Evolutionary conservation across 2,329 filamentous ascomycete genomes (phyloP).

Genomic region (Exophiala xenobiotica): DNA sequence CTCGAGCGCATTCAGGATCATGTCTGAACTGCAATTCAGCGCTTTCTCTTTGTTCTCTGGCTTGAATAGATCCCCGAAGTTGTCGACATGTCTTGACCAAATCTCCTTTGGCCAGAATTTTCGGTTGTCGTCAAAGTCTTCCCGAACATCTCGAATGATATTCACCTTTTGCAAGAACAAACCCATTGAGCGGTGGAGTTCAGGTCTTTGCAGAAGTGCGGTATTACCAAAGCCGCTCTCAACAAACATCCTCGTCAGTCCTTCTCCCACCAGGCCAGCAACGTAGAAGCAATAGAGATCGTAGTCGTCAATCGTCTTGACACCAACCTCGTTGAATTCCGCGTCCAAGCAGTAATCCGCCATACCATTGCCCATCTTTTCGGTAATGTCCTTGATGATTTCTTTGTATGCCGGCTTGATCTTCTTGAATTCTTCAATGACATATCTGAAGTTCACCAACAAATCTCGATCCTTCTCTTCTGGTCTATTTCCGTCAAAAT

Average conservation of each 20-base stretch:
- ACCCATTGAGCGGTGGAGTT: conserved; percentile 92
- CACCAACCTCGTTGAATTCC: conserved; percentile 74
- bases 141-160: conserved; percentile 92
- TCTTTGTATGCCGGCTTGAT: conserved; percentile 79
- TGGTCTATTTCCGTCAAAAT: conserved; percentile 77
- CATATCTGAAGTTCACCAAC: conserved; percentile 85
- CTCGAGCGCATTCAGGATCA: conserved; percentile 85
- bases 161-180: conserved; percentile 98
- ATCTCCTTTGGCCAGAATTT: conserved; percentile 95
- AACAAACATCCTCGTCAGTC: conserved; percentile 85
- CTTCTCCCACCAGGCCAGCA: conserved; percentile 96
- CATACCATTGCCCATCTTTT: conserved; percentile 98
- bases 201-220: conserved; percentile 71
- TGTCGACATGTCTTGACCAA: conserved; percentile 91
- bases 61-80: conserved; percentile 87
- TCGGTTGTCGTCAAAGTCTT: conserved; percentile 83
- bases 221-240: conserved; percentile 83
- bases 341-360: conserved; percentile 88
- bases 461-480: conserved; percentile 94
- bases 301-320: conserved; percentile 83
- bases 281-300: conserved; percentile 98
- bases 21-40: conserved; percentile 83
- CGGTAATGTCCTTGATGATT: conserved; percentile 89
- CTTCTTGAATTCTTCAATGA: conserved; percentile 83
- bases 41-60: conserved; percentile 74